Evolutionary conservation across 2,329 filamentous ascomycete species (phyloP).

Genomic region (Blastomyces parvus): DNA sequence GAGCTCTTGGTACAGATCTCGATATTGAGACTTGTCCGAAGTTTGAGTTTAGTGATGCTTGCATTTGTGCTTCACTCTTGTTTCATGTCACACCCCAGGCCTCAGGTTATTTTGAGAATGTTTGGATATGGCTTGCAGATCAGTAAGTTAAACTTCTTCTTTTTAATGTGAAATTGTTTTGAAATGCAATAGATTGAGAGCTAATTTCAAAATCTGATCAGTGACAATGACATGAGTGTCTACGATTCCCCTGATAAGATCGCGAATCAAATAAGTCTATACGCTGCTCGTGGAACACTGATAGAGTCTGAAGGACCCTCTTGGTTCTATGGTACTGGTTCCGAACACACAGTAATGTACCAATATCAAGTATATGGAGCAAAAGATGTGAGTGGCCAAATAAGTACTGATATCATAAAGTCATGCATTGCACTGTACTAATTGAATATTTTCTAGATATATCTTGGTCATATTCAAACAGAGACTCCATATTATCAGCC

Average conservation of each 20-base stretch:
- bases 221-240: conserved; percentile 6
- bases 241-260: conserved; percentile 6
- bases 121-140: conserved; percentile 21
- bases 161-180: background rate
- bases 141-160: conserved; percentile 1
- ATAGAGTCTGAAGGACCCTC: conserved; percentile 25
- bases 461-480: conserved; percentile 56
- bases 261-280: conserved; percentile 10
- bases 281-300: conserved; percentile 8
- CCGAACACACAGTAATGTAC: conserved; percentile 60
- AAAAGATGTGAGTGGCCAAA: conserved; percentile 32
- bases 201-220: background rate
- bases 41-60: conserved; percentile 15
- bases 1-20: conserved; percentile 28
- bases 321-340: conserved; percentile 57
- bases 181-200: background rate
- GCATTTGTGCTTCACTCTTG: conserved; percentile 40
- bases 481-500: conserved; percentile 66
- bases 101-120: conserved; percentile 23
- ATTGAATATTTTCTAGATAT: conserved; percentile 5
- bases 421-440: conserved; percentile 41
- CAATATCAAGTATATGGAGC: conserved; percentile 58
- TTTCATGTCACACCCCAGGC: conserved; percentile 54
- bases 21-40: conserved; percentile 26
- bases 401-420: background rate